Conservation (phyloP, 345 rosid genomes). For the Rhodamnia rubescens region DNA sequence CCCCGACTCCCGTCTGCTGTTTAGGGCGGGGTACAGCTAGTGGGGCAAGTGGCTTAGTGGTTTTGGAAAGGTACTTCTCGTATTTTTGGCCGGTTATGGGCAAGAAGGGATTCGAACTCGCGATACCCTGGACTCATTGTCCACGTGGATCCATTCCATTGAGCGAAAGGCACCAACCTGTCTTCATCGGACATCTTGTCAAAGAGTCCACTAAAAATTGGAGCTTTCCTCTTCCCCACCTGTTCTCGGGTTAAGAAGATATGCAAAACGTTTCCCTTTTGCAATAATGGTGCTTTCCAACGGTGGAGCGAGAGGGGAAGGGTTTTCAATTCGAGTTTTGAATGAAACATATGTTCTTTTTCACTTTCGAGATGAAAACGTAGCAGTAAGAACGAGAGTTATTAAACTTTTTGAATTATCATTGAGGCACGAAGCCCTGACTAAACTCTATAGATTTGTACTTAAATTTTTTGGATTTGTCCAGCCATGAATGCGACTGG, state of each 20-base stretch:
- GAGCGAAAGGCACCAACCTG: background rate
- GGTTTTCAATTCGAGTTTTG: background rate
- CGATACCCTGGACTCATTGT: background rate
- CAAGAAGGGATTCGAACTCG: background rate
- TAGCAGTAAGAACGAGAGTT: background rate
- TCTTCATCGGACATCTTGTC: background rate
- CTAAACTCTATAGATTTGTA: rapidly evolving
- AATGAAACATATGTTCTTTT: rapidly evolving
- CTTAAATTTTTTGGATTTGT: background rate
- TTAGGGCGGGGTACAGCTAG: background rate
- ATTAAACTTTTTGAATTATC: background rate
- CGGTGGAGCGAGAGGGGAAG: background rate
- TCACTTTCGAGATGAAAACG: background rate
- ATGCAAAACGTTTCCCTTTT: background rate
- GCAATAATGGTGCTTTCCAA: background rate
- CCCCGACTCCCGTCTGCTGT: background rate
- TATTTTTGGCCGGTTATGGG: too few relatives aligned
- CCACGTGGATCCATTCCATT: background rate
- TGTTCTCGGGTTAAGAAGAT: background rate
- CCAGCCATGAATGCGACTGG: background rate
- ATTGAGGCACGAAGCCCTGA: background rate
- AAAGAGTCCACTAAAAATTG: background rate
- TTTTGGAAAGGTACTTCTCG: background rate
- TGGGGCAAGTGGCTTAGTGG: background rate
- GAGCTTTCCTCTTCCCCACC: background rate